Percentiles rank a stretch among this genome's conserved stretches.
Conservation (phyloP, 495 filamentous ascomycete species). For the Trichoderma virens region DNA sequence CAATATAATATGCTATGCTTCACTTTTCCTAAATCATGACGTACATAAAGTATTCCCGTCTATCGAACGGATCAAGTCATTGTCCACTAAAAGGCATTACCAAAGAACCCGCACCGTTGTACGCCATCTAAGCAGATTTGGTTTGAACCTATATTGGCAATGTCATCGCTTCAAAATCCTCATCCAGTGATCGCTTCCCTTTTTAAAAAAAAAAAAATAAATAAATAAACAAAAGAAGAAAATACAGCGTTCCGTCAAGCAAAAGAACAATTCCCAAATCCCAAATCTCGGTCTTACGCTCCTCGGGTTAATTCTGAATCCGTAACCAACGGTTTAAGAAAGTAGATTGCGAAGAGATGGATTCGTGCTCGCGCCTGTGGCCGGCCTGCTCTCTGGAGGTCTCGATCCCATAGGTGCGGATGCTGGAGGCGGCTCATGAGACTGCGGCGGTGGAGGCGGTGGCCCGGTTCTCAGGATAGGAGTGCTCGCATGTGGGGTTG, state of each 20-base stretch:
- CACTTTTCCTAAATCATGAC: neutral
- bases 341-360: slow-evolving; percentile 70
- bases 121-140: neutral
- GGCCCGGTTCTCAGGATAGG: slow-evolving; percentile 20
- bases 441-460: slow-evolving; percentile 18
- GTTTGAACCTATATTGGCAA: neutral
- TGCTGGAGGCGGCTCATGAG: slow-evolving; percentile 9
- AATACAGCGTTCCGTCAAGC: too few species aligned
- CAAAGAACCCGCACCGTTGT: neutral
- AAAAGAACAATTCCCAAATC: too few species aligned
- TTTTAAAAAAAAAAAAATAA: neutral
- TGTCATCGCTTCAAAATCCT: neutral
- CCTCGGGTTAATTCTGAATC: too few species aligned
- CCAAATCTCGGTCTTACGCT: too few species aligned
- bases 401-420: slow-evolving; percentile 14
- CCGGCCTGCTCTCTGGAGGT: slow-evolving; percentile 34
- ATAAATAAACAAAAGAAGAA: neutral
- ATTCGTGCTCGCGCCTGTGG: slow-evolving; percentile 63
- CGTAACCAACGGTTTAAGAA: slow-evolving; percentile 32
- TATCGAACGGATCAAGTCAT: neutral
- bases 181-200: neutral
- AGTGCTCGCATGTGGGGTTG: slow-evolving; percentile 27
- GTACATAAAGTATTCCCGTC: neutral
- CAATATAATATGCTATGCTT: neutral
- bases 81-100: neutral